phyloP scores from a whole-genome alignment of 768 basidiomycete genomes.

The Pholiota molesta region DNA sequence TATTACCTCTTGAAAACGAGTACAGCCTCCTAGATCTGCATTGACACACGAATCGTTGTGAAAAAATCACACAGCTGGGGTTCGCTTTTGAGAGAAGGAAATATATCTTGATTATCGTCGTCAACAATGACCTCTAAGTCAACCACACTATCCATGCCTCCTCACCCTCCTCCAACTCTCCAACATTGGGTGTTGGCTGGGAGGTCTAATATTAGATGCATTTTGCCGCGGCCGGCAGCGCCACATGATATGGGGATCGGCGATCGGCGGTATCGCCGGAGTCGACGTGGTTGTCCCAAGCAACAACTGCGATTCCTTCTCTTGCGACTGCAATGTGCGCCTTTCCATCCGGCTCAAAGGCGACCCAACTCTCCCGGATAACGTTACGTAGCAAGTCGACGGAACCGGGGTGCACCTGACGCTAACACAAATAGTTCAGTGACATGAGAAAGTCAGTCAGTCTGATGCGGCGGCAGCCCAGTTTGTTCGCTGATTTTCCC shows the following conservation, averaged over 20 bases:
- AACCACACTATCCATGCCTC: too few species aligned
- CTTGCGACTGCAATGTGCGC: neutral
- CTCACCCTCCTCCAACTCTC: too few species aligned
- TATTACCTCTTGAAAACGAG: too few species aligned
- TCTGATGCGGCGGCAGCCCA: neutral
- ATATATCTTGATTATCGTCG: too few species aligned
- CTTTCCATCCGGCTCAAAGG: neutral
- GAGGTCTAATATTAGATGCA: too few species aligned
- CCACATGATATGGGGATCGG: too few species aligned
- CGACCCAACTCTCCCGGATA: neutral
- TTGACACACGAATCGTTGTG: neutral
- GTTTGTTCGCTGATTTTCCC: slow-evolving; percentile 10
- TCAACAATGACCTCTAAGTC: too few species aligned
- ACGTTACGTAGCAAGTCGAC: neutral
- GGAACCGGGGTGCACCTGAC: neutral
- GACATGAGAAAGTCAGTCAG: slow-evolving; percentile 1
- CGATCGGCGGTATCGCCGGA: too few species aligned
- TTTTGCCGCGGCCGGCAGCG: too few species aligned
- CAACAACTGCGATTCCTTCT: neutral
- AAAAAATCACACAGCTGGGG: neutral
- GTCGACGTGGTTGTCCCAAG: neutral
- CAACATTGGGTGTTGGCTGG: too few species aligned
- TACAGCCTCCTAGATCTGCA: too few species aligned
- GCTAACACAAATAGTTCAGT: neutral
- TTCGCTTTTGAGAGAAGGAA: neutral